Evolutionary conservation across 2,329 filamentous ascomycete species (phyloP).

Genomic region (Xylariomycetidae sp.): DNA sequence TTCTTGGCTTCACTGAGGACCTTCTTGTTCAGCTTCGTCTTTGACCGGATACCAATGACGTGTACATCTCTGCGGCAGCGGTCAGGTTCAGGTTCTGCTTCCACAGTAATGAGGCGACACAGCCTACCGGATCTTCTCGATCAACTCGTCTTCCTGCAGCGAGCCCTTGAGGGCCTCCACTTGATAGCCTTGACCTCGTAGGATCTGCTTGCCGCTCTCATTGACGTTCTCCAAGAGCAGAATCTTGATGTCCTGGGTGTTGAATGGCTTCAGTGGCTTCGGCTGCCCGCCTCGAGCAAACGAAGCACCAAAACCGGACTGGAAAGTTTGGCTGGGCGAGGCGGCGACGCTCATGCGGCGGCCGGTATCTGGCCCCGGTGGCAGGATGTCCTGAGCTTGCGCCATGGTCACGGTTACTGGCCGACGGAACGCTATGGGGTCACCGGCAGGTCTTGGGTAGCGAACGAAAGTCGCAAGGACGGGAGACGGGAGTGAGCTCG

Average conservation of each 20-base stretch:
- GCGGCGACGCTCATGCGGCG: conserved; percentile 63
- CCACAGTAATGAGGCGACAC: background rate
- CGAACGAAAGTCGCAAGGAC: too few relatives aligned
- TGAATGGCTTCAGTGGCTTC: conserved; percentile 91
- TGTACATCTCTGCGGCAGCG: conserved; percentile 67
- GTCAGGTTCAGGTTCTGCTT: background rate
- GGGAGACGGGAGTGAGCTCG: too few relatives aligned
- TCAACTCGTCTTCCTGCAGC: conserved; percentile 84
- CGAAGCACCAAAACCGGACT: conserved; percentile 55
- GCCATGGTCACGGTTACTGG: conserved; percentile 32
- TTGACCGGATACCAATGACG: conserved; percentile 95
- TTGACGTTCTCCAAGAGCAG: conserved; percentile 95
- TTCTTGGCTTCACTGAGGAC: conserved; percentile 88
- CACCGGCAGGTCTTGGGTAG: too few relatives aligned
- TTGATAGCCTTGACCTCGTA: conserved; percentile 85
- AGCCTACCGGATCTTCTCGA: conserved; percentile 89
- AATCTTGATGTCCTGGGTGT: conserved; percentile 94
- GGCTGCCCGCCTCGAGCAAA: conserved; percentile 33
- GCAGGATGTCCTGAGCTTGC: conserved; percentile 44
- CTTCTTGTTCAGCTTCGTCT: conserved; percentile 85
- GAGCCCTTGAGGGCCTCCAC: conserved; percentile 88
- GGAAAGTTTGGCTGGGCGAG: conserved; percentile 69
- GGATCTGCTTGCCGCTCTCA: conserved; percentile 75
- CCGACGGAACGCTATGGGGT: too few relatives aligned
- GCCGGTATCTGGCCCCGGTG: conserved; percentile 35